Evolutionary conservation across 345 rosid genomes (phyloP).

Genomic region (Passiflora organensis): DNA sequence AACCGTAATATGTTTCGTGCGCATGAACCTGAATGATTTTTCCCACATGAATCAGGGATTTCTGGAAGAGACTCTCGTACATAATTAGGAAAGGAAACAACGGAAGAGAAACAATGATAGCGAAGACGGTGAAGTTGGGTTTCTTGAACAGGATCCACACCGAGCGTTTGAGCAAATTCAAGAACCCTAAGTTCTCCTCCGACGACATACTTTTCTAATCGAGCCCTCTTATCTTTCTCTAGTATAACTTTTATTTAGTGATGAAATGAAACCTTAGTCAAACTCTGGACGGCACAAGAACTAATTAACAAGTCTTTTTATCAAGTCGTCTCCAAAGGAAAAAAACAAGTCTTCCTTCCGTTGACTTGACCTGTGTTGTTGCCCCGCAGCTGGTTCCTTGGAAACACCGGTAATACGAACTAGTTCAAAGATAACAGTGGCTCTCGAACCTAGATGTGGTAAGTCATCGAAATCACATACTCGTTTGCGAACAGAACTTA

Average conservation of each 20-base stretch:
- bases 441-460: too few species aligned
- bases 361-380: background rate
- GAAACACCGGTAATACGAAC: too few species aligned
- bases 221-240: slow-evolving; percentile 8
- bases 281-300: background rate
- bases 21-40: background rate
- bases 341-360: too few species aligned
- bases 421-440: too few species aligned
- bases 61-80: slow-evolving; percentile 19
- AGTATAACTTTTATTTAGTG: background rate
- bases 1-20: too few species aligned
- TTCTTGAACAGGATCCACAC: slow-evolving; percentile 14
- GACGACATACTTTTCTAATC: background rate
- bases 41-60: slow-evolving; percentile 6
- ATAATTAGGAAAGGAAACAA: slow-evolving; percentile 20
- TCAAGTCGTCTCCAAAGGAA: too few species aligned
- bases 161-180: slow-evolving; percentile 16
- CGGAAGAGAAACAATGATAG: slow-evolving; percentile 27
- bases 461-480: too few species aligned
- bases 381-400: background rate
- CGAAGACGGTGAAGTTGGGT: slow-evolving; percentile 21
- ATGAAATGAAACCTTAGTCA: background rate
- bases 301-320: too few species aligned
- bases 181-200: slow-evolving; percentile 15
- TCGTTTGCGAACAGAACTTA: too few species aligned